These are phyloP conservation scores for Brasenia schreberi DNA, from an alignment of 164 flowering plant genomes.

Conservation along the genomic window DNA sequence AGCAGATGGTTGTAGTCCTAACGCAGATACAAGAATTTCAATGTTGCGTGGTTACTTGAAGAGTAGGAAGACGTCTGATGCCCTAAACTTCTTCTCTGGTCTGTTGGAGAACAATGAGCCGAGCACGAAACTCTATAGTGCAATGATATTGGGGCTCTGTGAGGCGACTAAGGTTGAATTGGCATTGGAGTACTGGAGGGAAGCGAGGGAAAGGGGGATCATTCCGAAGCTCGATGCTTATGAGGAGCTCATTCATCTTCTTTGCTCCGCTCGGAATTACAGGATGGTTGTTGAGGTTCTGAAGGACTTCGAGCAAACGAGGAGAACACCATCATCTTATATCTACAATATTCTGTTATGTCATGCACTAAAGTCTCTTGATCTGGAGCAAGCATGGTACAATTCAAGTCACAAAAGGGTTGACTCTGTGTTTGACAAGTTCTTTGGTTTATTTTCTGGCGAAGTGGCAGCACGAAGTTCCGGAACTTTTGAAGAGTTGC, in stretches of 20 bases:
- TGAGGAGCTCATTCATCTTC: conserved; percentile 42
- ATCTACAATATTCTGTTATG: conserved; percentile 52
- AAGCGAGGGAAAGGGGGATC: conserved; percentile 23
- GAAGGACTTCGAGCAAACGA: conserved; percentile 27
- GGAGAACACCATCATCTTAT: conserved; percentile 48
- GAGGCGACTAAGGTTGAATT: conserved; percentile 23
- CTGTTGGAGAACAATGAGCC: conserved; percentile 14
- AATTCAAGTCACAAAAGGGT: conserved; percentile 14
- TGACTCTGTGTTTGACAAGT: conserved; percentile 27
- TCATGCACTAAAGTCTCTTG: conserved; percentile 23
- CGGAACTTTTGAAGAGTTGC: conserved; percentile 36
- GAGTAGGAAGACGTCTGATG: conserved; percentile 33
- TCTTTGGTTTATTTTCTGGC: conserved; percentile 47
- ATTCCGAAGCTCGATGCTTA: conserved; percentile 48
- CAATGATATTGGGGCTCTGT: conserved; percentile 56
- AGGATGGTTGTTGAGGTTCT: conserved; percentile 28
- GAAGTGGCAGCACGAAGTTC: conserved; percentile 5
- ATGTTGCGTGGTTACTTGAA: conserved; percentile 48
- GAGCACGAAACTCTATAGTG: conserved; percentile 25
- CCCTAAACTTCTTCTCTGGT: conserved; percentile 34
- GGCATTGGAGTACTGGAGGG: conserved; percentile 25
- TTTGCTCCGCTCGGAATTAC: conserved; percentile 27
- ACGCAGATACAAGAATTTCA: conserved; percentile 24
- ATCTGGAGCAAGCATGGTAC: conserved; percentile 39
- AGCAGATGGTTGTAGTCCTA: conserved; percentile 32